phyloP scores from a whole-genome alignment of 345 rosid species.

The Anacardium occidentale region DNA sequence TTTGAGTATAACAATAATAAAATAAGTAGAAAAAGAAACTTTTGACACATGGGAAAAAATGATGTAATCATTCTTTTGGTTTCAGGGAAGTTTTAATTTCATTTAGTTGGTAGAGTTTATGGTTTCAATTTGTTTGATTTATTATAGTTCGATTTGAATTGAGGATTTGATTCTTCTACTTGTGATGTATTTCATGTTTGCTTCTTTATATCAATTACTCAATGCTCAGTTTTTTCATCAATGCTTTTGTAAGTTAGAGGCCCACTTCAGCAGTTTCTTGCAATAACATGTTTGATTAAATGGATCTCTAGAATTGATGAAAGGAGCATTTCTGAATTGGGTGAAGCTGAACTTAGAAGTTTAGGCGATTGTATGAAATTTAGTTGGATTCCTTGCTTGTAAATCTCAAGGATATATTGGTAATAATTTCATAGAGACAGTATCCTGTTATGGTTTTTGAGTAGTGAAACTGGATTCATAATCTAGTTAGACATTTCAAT shows the following conservation, averaged over 20 bases:
- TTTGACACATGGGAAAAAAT: neutral
- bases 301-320: neutral
- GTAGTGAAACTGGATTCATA: neutral
- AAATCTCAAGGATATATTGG: neutral
- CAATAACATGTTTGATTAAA: neutral
- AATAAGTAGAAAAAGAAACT: neutral
- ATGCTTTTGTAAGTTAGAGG: neutral
- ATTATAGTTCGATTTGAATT: neutral
- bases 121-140: neutral
- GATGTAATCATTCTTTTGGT: neutral
- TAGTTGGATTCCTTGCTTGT: neutral
- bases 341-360: neutral
- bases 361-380: neutral
- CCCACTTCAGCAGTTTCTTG: neutral
- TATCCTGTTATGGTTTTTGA: too few relatives aligned
- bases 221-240: neutral
- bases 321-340: neutral
- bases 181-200: neutral
- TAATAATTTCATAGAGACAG: neutral
- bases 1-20: too few relatives aligned
- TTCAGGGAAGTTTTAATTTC: neutral
- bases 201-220: neutral
- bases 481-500: neutral
- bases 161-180: neutral
- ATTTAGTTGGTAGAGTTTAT: constrained; percentile 1